A percentile compares a stretch with the other conserved stretches of the same genome.
Conservation (phyloP, 345 rosid genomes). For the Citrus medica region DNA sequence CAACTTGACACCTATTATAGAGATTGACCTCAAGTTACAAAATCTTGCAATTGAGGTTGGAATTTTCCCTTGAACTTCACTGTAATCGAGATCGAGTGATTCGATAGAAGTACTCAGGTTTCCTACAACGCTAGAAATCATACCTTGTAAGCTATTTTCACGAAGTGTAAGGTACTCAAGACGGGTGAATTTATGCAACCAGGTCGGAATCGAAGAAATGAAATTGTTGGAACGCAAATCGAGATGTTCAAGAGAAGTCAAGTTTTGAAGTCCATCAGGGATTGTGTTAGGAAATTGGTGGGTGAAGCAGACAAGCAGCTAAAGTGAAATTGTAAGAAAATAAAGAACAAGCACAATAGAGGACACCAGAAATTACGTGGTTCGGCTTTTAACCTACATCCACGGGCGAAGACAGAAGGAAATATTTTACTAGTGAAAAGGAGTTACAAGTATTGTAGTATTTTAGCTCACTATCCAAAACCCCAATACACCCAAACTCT, state of each 20-base stretch:
- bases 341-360: no score
- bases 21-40: conserved; percentile 14
- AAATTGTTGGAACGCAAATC: neutral
- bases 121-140: conserved; percentile 2
- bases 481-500: no score
- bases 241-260: conserved; percentile 5
- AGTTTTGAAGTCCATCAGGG: neutral
- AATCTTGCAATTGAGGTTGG: neutral
- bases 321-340: no score
- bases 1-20: neutral
- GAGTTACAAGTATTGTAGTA: no score
- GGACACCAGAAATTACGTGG: no score
- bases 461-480: no score
- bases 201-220: neutral
- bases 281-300: no score
- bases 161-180: conserved; percentile 2
- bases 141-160: neutral
- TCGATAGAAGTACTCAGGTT: conserved; percentile 8
- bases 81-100: neutral
- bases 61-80: neutral
- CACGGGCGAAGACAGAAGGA: no score
- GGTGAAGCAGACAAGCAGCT: no score
- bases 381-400: no score
- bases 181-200: neutral
- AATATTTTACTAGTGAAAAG: no score